These are phyloP conservation scores for Phytopythium vexans DNA, from an alignment of 352 stramenopile species.

Conservation along the genomic window DNA sequence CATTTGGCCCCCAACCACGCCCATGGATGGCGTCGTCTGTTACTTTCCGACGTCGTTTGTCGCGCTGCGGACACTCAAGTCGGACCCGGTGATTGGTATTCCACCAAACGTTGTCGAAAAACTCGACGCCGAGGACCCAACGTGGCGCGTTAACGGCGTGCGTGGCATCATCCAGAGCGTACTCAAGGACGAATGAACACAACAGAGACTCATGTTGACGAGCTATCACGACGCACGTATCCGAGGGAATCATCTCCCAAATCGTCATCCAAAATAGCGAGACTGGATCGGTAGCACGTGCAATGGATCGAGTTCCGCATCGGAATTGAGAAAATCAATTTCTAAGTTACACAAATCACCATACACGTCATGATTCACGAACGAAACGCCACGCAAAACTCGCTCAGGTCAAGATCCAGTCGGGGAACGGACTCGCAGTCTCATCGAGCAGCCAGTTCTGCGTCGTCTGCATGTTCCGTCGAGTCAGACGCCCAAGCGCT, in stretches of 20 bases:
- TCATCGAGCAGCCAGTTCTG: conserved; percentile 9
- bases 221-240: too few species aligned
- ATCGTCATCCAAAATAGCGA: too few species aligned
- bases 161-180: conserved; percentile 64
- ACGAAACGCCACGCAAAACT: too few species aligned
- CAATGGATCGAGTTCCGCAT: too few species aligned
- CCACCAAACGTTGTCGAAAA: conserved; percentile 21
- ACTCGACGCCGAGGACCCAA: conserved; percentile 39
- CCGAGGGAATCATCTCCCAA: too few species aligned
- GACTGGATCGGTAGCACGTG: too few species aligned
- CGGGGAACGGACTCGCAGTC: conserved; percentile 3
- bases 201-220: too few species aligned
- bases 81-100: conserved; percentile 55
- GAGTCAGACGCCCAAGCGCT: conserved; percentile 1
- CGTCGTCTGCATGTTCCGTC: conserved; percentile 7
- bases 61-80: conserved; percentile 66
- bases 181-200: too few species aligned
- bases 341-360: background rate
- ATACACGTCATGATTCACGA: too few species aligned
- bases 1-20: conserved; percentile 82
- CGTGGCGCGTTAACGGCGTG: conserved; percentile 60
- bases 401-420: conserved; percentile 11
- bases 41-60: conserved; percentile 71
- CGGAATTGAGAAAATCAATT: too few species aligned
- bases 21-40: conserved; percentile 76